Evolutionary conservation across 345 rosid species (phyloP), one percentile per base, ranked within the genome.

Genomic region (Dipteronia dyeriana): DNA sequence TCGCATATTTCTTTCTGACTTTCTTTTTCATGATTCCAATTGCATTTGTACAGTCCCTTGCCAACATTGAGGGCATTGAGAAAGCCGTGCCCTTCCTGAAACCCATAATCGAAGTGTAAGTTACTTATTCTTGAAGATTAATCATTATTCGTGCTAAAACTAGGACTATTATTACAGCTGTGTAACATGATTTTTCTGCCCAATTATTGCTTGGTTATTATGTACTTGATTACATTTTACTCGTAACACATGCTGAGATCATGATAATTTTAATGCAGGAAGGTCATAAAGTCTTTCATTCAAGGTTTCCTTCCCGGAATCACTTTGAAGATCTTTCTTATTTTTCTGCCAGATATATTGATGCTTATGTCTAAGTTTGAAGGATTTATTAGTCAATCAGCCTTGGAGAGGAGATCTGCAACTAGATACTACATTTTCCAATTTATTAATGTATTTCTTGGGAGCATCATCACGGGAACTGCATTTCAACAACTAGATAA

Each of bases 261-360:
- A 63, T 76, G 49, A 12, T 22, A 9, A 57, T 69, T 49, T 74
- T 74, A 59, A 41, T 73, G 86, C 90, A 96, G 99, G 91, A 83
- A 89, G 80, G 74, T 76, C 1, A 54, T 94, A 11, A 94, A 96
- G 84, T 94, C 99, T 25, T 83, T 93, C 34, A 93, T 95, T 61
- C 97, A 93, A 87, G 99, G 98, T 54, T 93, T 95, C 70, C 98
- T 96, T 75, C 99, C 99, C 0, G 99, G 99, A 75, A 94, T 96
- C 34, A 98, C 95, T 31, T 77, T 96, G 88, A 96, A 94, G 90
- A 82, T 94, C 54, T 94, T 96, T 79, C 96, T 96, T 70, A 76
- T 96, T 41, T 88, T 94, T 80, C 90, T 94, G 43, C 99, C 99
- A 7, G 73, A 91, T 6, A 89, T 96, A 74, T 82, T 96, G 71